Evolutionary conservation across 2,329 filamentous ascomycete genomes (phyloP).

Genomic region (Neofusicoccum laricinum): DNA sequence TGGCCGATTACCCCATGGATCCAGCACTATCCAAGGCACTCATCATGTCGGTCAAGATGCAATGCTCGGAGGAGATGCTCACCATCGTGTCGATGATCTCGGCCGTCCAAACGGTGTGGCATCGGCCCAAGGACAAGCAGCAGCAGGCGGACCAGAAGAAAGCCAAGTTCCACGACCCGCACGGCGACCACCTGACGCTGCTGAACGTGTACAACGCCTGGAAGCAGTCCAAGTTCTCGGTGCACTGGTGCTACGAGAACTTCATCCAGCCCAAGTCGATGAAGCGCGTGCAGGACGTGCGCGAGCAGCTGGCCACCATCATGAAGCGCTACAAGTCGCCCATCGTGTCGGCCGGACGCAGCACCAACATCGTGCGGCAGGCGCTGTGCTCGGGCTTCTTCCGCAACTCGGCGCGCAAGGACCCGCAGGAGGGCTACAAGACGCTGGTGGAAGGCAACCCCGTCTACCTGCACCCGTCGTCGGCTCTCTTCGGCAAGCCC

Average conservation of each 20-base stretch:
- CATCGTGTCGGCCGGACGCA: conserved; percentile 78
- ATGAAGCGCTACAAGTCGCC: conserved; percentile 87
- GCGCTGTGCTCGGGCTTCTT: conserved; percentile 94
- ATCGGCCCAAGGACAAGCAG: conserved; percentile 96
- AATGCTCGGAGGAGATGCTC: conserved; percentile 90
- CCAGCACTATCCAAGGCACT: conserved; percentile 87
- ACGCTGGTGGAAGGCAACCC: conserved; percentile 93
- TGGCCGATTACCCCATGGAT: conserved; percentile 99
- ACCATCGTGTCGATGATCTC: conserved; percentile 94
- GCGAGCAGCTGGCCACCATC: conserved; percentile 87
- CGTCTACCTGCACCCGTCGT: conserved; percentile 90
- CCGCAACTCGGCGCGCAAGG: conserved; percentile 90
- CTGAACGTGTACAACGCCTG: conserved; percentile 98
- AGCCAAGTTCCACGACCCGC: conserved; percentile 91
- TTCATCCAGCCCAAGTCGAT: conserved; percentile 93
- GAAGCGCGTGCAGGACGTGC: conserved; percentile 84
- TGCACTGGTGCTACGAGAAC: conserved; percentile 95
- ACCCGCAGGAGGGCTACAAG: conserved; percentile 95
- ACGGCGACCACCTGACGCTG: conserved; percentile 89
- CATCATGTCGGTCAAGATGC: conserved; percentile 80
- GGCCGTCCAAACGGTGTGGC: conserved; percentile 76
- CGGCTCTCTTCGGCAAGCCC: conserved; percentile 90
- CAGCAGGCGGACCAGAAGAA: conserved; percentile 96
- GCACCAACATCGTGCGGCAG: conserved; percentile 83
- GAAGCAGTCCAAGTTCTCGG: conserved; percentile 79